Evolutionary conservation across 75 land plant genomes (phyloP), one percentile per base, ranked within the genome.

Genomic region (Selaginella tamariscina): DNA sequence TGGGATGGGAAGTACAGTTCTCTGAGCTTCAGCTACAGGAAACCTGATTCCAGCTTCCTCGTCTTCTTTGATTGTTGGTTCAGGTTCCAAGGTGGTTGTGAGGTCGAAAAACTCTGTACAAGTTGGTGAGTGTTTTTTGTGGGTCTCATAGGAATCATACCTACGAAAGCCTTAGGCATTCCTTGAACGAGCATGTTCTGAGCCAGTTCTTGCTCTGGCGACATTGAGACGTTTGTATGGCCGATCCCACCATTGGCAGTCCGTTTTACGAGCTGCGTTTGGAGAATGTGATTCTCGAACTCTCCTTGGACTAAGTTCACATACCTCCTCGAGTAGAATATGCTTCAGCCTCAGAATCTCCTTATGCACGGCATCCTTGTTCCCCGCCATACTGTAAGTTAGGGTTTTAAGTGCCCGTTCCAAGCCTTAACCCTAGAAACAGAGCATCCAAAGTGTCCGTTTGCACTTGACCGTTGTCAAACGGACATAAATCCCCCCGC

Each of bases 31-130:
- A 15, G 49, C 49, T 5, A 39, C 15, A 15, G 49, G 49, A 15
- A 39, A 39, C 49, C 49, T 39, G 49, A 39, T 39, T 5, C 49
- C 49, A 39, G 49, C 49, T 39, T 39, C 49, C 49, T 39, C 49
- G 49, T 39, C 49, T 15, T 39, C 49, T 39, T 39, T 39, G 49
- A 5, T 39, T 5, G 49, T 39, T 15, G 49, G 49, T 15, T 39
- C 49, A 15, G 49, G 49, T 15, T 39, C 49, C 49, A 39, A 39
- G 49, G 49, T 39, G 49, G 49, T 39, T 5, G 49, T 39, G 49
- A 39, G 49, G 11, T 39, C 49, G 49, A 39, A 39, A 39, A 39
- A 39, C 49, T 39, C 49, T 39, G 5, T 5, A 39, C n/a, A n/a
- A n/a, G n/a, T n/a, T n/a, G n/a, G n/a, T n/a, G n/a, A n/a, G n/a